These are phyloP conservation scores for Clausena lansium DNA, from an alignment of 345 rosid genomes.

Conservation along the genomic window DNA sequence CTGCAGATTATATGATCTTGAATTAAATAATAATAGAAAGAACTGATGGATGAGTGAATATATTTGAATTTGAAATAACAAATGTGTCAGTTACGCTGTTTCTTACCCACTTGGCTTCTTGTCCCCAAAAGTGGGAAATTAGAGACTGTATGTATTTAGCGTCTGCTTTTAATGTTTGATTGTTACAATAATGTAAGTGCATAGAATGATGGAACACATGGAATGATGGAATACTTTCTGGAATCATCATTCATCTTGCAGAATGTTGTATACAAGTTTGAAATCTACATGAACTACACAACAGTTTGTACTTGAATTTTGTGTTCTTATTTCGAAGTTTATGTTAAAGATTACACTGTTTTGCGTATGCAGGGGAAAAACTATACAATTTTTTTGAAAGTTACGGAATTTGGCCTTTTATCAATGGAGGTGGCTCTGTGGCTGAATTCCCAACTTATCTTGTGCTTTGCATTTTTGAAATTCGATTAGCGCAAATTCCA, in stretches of 20 bases:
- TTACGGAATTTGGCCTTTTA: no score
- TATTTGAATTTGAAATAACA: constrained; percentile 10
- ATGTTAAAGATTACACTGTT: no score
- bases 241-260: neutral
- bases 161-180: neutral
- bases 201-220: neutral
- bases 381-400: no score
- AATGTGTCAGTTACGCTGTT: constrained; percentile 3
- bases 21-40: neutral
- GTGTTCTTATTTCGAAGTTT: no score
- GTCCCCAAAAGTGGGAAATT: constrained; percentile 1
- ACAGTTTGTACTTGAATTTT: no score
- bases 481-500: no score
- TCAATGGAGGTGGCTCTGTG: no score
- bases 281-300: neutral
- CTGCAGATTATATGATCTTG: constrained; percentile 1
- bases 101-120: constrained; percentile 12
- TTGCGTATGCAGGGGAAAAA: no score
- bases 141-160: neutral
- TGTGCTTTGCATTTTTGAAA: no score
- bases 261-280: constrained; percentile 4
- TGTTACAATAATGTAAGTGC: no score
- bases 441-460: no score
- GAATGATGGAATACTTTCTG: neutral
- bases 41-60: constrained; percentile 12